Conservation (phyloP, 345 rosid genomes). For the Iberis pinnata region DNA sequence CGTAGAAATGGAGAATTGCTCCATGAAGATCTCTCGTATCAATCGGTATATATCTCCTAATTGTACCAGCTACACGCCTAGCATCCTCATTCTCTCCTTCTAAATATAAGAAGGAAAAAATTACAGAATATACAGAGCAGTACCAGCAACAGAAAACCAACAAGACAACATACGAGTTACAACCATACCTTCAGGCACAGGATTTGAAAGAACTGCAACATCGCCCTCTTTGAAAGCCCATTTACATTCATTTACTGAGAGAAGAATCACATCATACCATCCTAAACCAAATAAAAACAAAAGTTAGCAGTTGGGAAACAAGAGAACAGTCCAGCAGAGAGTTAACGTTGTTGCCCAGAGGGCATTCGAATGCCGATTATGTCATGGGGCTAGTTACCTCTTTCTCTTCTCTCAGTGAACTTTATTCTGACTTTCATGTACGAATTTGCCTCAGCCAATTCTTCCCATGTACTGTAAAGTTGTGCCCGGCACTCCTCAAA, state of each 20-base stretch:
- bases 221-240: slow-evolving; percentile 99
- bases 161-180: slow-evolving; percentile 6
- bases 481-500: slow-evolving; percentile 99
- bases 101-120: slow-evolving; percentile 6
- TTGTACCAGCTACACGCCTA: slow-evolving; percentile 91
- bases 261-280: slow-evolving; percentile 89
- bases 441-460: slow-evolving; percentile 64
- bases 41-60: slow-evolving; percentile 78
- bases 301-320: slow-evolving; percentile 25
- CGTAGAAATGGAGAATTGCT: slow-evolving; percentile 93
- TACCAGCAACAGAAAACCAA: neutral
- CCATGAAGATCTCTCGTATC: slow-evolving; percentile 97
- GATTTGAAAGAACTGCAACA: slow-evolving; percentile 84
- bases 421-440: slow-evolving; percentile 69
- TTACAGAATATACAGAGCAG: slow-evolving; percentile 18
- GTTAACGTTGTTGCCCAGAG: neutral
- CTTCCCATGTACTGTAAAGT: slow-evolving; percentile 93
- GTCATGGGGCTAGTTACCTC: slow-evolving; percentile 48
- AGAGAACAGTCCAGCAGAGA: slow-evolving; percentile 6
- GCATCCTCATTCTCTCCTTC: slow-evolving; percentile 63
- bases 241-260: slow-evolving; percentile 67
- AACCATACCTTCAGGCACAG: slow-evolving; percentile 70
- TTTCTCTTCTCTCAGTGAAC: slow-evolving; percentile 84
- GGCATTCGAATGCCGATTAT: neutral
- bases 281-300: slow-evolving; percentile 40